Evolutionary conservation across 2,329 filamentous ascomycete genomes (phyloP), one percentile per base, ranked within the genome.

Genomic region (Ophiostoma perfectum): DNA sequence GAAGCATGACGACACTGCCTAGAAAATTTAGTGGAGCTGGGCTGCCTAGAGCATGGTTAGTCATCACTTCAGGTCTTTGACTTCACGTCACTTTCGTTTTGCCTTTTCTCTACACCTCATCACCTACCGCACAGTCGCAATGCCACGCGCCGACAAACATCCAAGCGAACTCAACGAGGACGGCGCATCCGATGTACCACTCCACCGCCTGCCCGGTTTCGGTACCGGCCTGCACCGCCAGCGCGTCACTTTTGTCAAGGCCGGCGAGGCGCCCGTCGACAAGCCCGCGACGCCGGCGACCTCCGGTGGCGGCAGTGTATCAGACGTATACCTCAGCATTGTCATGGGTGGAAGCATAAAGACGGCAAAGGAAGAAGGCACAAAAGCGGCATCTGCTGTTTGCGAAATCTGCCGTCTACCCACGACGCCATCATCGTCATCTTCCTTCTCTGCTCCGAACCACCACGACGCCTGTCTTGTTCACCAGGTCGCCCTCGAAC

Each of bases 401-500:
- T 70, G 71, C 58, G 66, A 69, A 36, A 45, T 69, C 27, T 71
- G 69, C 68, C 67, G 67, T 2, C 42, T 60, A 45, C 67, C 64
- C 62, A 27, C 64, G 12, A 27, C 27, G 27, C 27, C 27, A 27
- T 27, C 27, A 27, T 1, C 27, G 27, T 27, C 27, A 27, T 27
- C 27, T 2, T 27, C 27, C 27, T 36, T 64, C 2, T 14, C 66
- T 2, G 12, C 60, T 4, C 12, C 41, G 12, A 36, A 41, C 18
- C 63, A 70, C 70, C 90, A 90, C 75, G 85, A 87, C 73, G 80
- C 83, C 39, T 88, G 85, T 44, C 82, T 91, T 67, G 87, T 88
- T 6, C 91, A 93, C 74, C 90, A 93, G 78, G 83, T 90, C 49
- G 88, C 85, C 70, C 80, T 92, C 1, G 76, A 81, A 4, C 89